Evolutionary conservation across 129 eudicot genomes (phyloP).

Genomic region (Deinandra increscens): DNA sequence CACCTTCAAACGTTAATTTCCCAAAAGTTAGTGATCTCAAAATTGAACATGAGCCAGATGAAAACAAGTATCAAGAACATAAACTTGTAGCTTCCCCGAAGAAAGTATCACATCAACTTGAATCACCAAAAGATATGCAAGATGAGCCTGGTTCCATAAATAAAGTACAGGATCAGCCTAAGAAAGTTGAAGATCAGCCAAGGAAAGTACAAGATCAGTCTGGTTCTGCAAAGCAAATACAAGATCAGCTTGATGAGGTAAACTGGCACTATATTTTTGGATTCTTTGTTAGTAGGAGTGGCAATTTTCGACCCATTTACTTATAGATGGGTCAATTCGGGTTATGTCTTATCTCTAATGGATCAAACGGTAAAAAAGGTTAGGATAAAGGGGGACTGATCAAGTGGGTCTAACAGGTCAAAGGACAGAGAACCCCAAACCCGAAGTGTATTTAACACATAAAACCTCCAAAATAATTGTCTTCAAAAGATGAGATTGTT

Average conservation of each 20-base stretch:
- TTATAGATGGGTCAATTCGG: neutral
- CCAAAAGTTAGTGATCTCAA: conserved; percentile 35
- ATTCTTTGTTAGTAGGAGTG: neutral
- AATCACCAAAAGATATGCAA: conserved; percentile 39
- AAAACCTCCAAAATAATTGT: neutral
- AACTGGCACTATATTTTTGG: conserved; percentile 17
- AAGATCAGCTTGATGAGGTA: conserved; percentile 95
- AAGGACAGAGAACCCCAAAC: no score
- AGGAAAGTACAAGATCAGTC: conserved; percentile 72
- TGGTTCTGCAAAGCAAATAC: conserved; percentile 49
- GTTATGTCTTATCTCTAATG: neutral
- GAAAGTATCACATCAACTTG: conserved; percentile 55
- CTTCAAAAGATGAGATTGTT: neutral
- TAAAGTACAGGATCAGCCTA: conserved; percentile 57
- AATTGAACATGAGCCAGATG: conserved; percentile 40
- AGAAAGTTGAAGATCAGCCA: conserved; percentile 34
- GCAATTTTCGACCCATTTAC: neutral
- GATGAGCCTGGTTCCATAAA: conserved; percentile 43
- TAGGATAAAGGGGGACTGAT: neutral
- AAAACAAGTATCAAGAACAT: conserved; percentile 41
- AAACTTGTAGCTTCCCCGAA: conserved; percentile 39
- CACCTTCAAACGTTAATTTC: conserved; percentile 35
- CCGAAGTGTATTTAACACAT: neutral
- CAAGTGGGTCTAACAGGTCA: neutral
- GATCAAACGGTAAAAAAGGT: neutral